These are phyloP conservation scores for Leccinum boreale DNA, from an alignment of 768 basidiomycete genomes.

Conservation along the genomic window DNA sequence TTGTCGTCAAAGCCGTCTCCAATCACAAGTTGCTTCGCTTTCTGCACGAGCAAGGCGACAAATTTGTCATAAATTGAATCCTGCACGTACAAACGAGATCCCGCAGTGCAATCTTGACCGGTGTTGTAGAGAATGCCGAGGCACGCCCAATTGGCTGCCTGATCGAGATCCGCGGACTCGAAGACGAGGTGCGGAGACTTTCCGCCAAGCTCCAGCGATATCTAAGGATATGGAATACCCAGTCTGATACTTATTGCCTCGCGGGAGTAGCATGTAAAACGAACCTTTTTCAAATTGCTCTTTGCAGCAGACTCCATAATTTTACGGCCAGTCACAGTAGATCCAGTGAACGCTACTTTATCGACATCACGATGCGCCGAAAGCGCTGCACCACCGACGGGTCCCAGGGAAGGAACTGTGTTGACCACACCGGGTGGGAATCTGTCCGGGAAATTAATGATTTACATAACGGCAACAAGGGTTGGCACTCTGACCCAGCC, in stretches of 20 bases:
- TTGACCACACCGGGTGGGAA: conserved; percentile 93
- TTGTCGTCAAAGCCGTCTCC: conserved; percentile 79
- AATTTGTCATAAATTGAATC: conserved; percentile 87
- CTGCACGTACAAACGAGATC: conserved; percentile 88
- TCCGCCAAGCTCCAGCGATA: conserved; percentile 92
- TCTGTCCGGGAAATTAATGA: conserved; percentile 36
- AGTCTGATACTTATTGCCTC: conserved; percentile 18
- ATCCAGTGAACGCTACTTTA: conserved; percentile 95
- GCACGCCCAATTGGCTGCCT: conserved; percentile 82
- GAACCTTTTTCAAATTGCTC: conserved; percentile 90
- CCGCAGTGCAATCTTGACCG: conserved; percentile 93
- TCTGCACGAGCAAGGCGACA: conserved; percentile 57
- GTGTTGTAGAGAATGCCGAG: conserved; percentile 86
- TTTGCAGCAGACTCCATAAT: conserved; percentile 91
- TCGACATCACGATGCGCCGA: conserved; percentile 82
- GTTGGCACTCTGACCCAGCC: conserved; percentile 59
- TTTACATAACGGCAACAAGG: conserved; percentile 10
- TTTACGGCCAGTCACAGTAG: conserved; percentile 83
- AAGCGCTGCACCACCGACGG: conserved; percentile 82
- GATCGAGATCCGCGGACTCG: conserved; percentile 83
- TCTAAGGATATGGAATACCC: conserved; percentile 35
- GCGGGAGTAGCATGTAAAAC: conserved; percentile 25
- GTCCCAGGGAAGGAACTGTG: conserved; percentile 78
- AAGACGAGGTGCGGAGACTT: conserved; percentile 91
- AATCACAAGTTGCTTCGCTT: conserved; percentile 66